phyloP scores from a whole-genome alignment of 495 filamentous ascomycete genomes.

The Neurospora sp. region DNA sequence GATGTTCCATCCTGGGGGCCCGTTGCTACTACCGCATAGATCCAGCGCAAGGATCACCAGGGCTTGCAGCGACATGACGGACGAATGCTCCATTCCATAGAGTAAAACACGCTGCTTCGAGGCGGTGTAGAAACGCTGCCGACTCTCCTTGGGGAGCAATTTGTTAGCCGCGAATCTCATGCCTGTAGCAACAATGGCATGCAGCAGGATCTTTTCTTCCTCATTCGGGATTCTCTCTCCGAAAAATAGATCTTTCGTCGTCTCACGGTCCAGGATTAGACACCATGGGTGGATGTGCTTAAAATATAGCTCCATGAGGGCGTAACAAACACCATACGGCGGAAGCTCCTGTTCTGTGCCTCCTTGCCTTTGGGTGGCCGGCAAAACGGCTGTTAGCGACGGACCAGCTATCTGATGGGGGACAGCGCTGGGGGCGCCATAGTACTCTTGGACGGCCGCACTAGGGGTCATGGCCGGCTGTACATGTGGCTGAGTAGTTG shows the following conservation, averaged over 20 bases:
- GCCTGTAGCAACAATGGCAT: conserved; percentile 79
- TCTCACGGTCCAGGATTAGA: conserved; percentile 73
- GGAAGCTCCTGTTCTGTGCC: conserved; percentile 65
- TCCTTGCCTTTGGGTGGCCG: conserved; percentile 27
- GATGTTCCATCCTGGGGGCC: conserved; percentile 81
- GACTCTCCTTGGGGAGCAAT: conserved; percentile 58
- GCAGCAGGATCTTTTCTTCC: conserved; percentile 69
- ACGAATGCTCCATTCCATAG: conserved; percentile 77
- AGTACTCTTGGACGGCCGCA: conserved; percentile 35
- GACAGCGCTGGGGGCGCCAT: conserved; percentile 14
- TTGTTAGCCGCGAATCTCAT: conserved; percentile 69
- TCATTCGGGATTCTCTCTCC: conserved; percentile 65
- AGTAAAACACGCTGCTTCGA: conserved; percentile 80
- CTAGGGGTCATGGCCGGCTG: conserved; percentile 17
- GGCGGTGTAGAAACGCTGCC: conserved; percentile 62
- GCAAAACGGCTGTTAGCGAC: conserved; percentile 34
- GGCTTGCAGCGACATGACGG: conserved; percentile 77
- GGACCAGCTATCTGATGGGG: conserved; percentile 3
- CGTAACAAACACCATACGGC: conserved; percentile 74
- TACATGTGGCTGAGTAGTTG: conserved; percentile 24
- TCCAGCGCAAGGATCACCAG: conserved; percentile 75
- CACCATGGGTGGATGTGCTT: conserved; percentile 88
- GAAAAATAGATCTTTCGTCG: conserved; percentile 74
- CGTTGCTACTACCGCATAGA: conserved; percentile 69
- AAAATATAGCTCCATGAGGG: conserved; percentile 78